A percentile compares a stretch with the other conserved stretches of the same genome.
Conservation (phyloP, 371 early-diverging fungal species). For the Haplosporangium sp. region DNA sequence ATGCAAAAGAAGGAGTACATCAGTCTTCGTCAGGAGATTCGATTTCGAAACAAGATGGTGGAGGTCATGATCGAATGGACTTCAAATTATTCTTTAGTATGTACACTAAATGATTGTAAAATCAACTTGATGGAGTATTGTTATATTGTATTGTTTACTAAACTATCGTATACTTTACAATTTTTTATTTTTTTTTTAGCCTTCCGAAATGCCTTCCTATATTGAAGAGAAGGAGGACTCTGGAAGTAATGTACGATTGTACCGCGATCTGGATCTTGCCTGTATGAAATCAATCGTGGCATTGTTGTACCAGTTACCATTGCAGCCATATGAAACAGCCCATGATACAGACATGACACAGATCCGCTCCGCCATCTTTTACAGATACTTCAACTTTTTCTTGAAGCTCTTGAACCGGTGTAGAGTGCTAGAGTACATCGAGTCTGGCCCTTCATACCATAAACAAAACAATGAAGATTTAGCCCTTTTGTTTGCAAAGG, state of each 20-base stretch:
- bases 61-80: constrained; percentile 91
- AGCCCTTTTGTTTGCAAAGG: constrained; percentile 58
- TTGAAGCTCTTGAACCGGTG: constrained; percentile 88
- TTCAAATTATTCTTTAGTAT: constrained; percentile 78
- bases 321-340: constrained; percentile 80
- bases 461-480: constrained; percentile 55
- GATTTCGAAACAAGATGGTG: constrained; percentile 83
- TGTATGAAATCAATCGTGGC: constrained; percentile 87
- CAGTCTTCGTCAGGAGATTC: constrained; percentile 88
- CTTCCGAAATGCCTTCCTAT: constrained; percentile 45
- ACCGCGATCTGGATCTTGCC: constrained; percentile 84
- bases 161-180: neutral
- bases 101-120: neutral
- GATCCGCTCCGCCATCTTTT: constrained; percentile 84
- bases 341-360: constrained; percentile 75
- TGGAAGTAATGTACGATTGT: constrained; percentile 59
- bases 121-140: too few relatives aligned
- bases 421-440: constrained; percentile 70
- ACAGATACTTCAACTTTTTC: constrained; percentile 91
- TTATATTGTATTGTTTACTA: too few relatives aligned
- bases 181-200: constrained; percentile 11
- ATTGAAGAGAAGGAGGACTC: constrained; percentile 48
- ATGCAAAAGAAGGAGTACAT: constrained; percentile 85
- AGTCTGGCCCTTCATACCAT: constrained; percentile 48
- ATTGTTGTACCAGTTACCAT: constrained; percentile 83